Base-by-base conservation (phyloP, 257 asterid species). In the Coffea canephora region DNA sequence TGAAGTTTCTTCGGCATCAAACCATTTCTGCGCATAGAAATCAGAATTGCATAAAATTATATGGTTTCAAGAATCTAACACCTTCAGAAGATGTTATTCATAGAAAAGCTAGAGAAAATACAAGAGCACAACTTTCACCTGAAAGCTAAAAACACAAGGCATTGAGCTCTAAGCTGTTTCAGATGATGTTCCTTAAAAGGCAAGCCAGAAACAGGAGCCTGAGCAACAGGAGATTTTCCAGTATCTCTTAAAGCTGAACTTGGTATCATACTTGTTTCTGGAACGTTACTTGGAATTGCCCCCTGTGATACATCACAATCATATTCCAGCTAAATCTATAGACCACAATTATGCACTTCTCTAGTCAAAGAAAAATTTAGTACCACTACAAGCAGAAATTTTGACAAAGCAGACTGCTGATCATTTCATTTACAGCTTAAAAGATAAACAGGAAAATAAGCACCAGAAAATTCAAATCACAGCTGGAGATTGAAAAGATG, bases 131-230 rank as follows among this genome's bases (percentile, higher is more conserved):
- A 52, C 43, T 43, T 48, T 79, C 76, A 95, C 99, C 99, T 92
- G 86, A 96, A 92, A 79, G 99, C 94, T 87, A 96, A 87, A 87
- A 96, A 96, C 80, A 96, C 99, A 82, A 96, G 99, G 78, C 99
- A 96, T 87, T 96, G 99, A 21, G 99, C 99, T 84, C 99, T 89
- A 84, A 96, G 98, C 89, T 96, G 98, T 78, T 94, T 96, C 84
- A 96, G 87, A 73, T 96, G 99, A 61, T 96, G 99, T 69, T 96
- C 99, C 81, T 91, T 94, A 79, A 96, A 96, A 45, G 96, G 98
- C 85, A 89, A 80, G 83, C 89, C 86, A 78, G 92, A 80, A 81
- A 80, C 82, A 64, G 94, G 78, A 80, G 89, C 83, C 89, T 88
- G 97, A 77, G 89, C 64, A 79, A 84, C 84, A 80, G 93, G 94